These are phyloP conservation scores for Pythium volutum DNA, from an alignment of 352 stramenopile genomes.

Conservation along the genomic window DNA sequence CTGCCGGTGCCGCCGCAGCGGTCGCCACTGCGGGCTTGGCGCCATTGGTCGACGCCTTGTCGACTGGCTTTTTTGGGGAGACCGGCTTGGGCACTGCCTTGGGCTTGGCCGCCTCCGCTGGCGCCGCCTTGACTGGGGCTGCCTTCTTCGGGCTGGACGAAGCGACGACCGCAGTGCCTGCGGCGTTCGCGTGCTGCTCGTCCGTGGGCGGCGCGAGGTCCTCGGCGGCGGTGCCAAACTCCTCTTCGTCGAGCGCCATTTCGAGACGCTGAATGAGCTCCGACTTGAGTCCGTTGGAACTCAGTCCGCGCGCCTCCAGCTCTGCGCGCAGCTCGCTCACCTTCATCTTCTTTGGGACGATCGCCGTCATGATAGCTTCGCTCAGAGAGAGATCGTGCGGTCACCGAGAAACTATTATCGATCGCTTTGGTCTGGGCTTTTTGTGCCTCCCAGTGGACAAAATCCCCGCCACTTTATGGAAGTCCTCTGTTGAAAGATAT, in stretches of 20 bases:
- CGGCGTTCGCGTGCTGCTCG: slow-evolving; percentile 3
- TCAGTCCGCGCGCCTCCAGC: slow-evolving; percentile 76
- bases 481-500: slow-evolving; percentile 20
- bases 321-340: slow-evolving; percentile 85
- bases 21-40: background rate
- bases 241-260: slow-evolving; percentile 83
- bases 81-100: slow-evolving; percentile 11
- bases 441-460: slow-evolving; percentile 1
- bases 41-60: slow-evolving; percentile 14
- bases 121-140: slow-evolving; percentile 1
- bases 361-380: slow-evolving; percentile 35
- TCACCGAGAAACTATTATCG: background rate
- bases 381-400: background rate
- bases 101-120: slow-evolving; percentile 1
- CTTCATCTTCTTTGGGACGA: slow-evolving; percentile 91
- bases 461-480: slow-evolving; percentile 31
- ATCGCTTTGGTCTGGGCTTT: background rate
- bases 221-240: slow-evolving; percentile 79
- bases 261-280: slow-evolving; percentile 89
- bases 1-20: background rate
- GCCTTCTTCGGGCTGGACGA: slow-evolving; percentile 25
- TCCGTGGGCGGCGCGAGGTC: slow-evolving; percentile 46
- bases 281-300: slow-evolving; percentile 85
- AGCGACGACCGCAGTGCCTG: background rate
- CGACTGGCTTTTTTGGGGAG: slow-evolving; percentile 15